A percentile compares a stretch with the other conserved stretches of the same genome.
Conservation (phyloP, 768 basidiomycete genomes). For the Lyophyllum semitale region DNA sequence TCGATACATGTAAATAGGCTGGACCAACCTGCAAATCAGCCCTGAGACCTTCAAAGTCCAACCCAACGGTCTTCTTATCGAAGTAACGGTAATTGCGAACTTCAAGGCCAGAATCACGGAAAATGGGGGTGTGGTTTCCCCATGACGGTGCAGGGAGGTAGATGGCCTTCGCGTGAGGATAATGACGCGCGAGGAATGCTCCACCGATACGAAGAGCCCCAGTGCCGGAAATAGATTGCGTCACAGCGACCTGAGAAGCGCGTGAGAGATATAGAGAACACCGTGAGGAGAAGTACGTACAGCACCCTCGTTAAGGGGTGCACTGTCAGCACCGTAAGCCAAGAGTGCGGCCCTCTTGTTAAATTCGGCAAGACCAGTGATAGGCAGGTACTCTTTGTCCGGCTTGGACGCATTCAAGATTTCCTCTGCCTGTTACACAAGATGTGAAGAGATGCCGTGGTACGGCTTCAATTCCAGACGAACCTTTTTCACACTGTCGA, state of each 20-base stretch:
- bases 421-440: constrained; percentile 67
- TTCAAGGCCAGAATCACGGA: constrained; percentile 93
- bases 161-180: constrained; percentile 82
- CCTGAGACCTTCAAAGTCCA: constrained; percentile 91
- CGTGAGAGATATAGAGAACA: constrained; percentile 12
- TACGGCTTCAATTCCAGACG: not conserved
- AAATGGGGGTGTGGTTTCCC: constrained; percentile 95
- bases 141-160: constrained; percentile 94
- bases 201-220: constrained; percentile 96
- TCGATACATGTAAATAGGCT: not conserved
- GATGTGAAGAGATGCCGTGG: not conserved
- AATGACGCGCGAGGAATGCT: constrained; percentile 87
- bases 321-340: constrained; percentile 85
- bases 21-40: constrained; percentile 74
- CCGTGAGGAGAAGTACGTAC: constrained; percentile 44
- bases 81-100: constrained; percentile 94
- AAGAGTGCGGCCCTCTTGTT: constrained; percentile 85
- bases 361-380: constrained; percentile 87
- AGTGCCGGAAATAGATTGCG: constrained; percentile 97
- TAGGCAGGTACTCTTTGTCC: constrained; percentile 97
- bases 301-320: constrained; percentile 67
- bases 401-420: constrained; percentile 60
- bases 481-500: constrained; percentile 88
- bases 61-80: constrained; percentile 86
- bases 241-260: constrained; percentile 66